Base-by-base conservation (phyloP, 805 yeast genomes). In the Cyberlindnera euphorbiiphila region DNA sequence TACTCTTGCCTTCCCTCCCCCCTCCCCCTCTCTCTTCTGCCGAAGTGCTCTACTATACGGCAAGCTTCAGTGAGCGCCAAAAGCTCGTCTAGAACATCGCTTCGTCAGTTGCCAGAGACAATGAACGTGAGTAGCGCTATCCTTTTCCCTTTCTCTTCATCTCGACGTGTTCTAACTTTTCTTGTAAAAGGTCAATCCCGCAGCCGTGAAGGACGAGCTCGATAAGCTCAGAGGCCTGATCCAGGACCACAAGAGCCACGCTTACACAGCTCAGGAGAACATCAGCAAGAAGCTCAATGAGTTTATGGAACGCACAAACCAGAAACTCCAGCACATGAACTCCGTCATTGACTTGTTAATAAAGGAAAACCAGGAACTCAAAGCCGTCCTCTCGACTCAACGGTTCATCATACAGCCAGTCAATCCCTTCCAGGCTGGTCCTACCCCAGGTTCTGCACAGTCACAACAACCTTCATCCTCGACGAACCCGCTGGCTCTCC, bases 361-460 rank as follows among this genome's bases (percentile, higher is more conserved):
- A 20, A 53, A 54, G 36, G 59, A 55, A 19, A 55, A 55, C 37
- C 53, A 46, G 34, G 55, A 53, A 22, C 36, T 55, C 31, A 55
- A 52, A 26, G 40, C 39, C 4, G 27, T 47, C 9, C 30, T 55
- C 5, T 29, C 49, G 1, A 45, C 38, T 17, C 59, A 53, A 31
- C 49, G 51, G 35, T 53, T 50, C 23, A 42, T 51, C 5, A 42
- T 49, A 25, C 54, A 53, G 26, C 46, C 53, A 2, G 42, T 45
- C 18, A 41, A 45, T 31, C 34, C 48, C 14, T 39, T 37, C 40
- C 42, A 37, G 10, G 41, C 28, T 23, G 42, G 39, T 10, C 21
- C 37, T 4, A 29, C 17, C 26, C 37, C 29, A 21, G 19, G 16
- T 9, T 17, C 36, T 9, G 33, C 34, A 19, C 43, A 35, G 18